A percentile compares a stretch with the other conserved stretches of the same genome.
Conservation (phyloP, 78 protist genomes). For the Dictyostelium brefeldianum region DNA sequence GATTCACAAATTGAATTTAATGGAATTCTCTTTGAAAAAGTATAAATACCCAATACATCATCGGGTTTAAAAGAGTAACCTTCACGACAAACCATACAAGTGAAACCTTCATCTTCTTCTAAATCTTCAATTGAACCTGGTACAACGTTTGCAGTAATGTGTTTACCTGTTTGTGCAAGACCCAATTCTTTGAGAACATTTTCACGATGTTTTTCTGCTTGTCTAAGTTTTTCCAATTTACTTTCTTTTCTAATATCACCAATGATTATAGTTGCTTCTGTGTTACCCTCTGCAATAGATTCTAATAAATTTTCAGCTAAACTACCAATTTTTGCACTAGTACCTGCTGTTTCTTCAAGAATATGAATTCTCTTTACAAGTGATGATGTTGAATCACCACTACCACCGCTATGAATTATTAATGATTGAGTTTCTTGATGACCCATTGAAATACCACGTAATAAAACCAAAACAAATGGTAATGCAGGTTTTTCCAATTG, state of each 20-base stretch:
- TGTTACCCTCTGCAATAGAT: slow-evolving; percentile 39
- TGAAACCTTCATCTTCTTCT: slow-evolving; percentile 85
- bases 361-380: slow-evolving; percentile 67
- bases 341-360: slow-evolving; percentile 72
- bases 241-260: slow-evolving; percentile 57
- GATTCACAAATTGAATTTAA: slow-evolving; percentile 27
- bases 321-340: slow-evolving; percentile 69
- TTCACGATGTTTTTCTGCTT: slow-evolving; percentile 84
- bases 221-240: slow-evolving; percentile 45
- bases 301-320: slow-evolving; percentile 84
- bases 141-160: slow-evolving; percentile 6
- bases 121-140: slow-evolving; percentile 78
- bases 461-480: slow-evolving; percentile 82
- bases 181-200: slow-evolving; percentile 74
- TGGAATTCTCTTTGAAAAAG: slow-evolving; percentile 50
- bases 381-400: neutral
- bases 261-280: slow-evolving; percentile 19
- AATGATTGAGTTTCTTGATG: slow-evolving; percentile 71
- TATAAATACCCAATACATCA: slow-evolving; percentile 89
- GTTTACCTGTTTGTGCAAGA: slow-evolving; percentile 37
- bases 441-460: slow-evolving; percentile 75
- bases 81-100: slow-evolving; percentile 93
- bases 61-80: slow-evolving; percentile 81
- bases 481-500: slow-evolving; percentile 80
- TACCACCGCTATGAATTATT: neutral